Conservation (phyloP, 106 monocot genomes). For the Vanilla planifolia region DNA sequence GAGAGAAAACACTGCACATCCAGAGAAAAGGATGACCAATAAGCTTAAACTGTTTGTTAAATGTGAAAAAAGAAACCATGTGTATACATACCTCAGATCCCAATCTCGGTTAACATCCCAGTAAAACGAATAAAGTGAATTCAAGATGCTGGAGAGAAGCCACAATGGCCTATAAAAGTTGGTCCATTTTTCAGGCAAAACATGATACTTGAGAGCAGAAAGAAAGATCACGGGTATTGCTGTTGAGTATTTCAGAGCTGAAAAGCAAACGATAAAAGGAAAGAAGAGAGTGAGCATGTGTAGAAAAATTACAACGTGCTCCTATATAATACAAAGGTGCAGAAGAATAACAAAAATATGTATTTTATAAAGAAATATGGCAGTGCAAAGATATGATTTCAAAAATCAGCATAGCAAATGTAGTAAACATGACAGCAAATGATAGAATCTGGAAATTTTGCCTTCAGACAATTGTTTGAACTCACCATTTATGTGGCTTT, state of each 20-base stretch:
- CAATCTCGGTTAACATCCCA: constrained; percentile 91
- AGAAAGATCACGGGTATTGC: constrained; percentile 83
- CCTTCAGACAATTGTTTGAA: too few species aligned
- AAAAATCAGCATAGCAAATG: too few species aligned
- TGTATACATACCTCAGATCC: constrained; percentile 61
- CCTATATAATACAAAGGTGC: too few species aligned
- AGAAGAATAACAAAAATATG: too few species aligned
- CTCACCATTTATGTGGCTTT: too few species aligned
- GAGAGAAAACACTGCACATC: constrained; percentile 49
- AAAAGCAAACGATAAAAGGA: neutral
- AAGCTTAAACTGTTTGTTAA: neutral
- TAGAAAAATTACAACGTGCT: too few species aligned
- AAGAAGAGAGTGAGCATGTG: constrained; percentile 4
- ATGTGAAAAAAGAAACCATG: neutral
- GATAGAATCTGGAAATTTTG: too few species aligned
- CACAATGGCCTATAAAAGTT: constrained; percentile 83
- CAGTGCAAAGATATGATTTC: too few species aligned
- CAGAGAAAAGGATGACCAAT: neutral
- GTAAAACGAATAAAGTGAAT: constrained; percentile 88
- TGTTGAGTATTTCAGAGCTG: constrained; percentile 85
- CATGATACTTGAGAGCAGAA: constrained; percentile 92
- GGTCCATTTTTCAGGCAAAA: constrained; percentile 62
- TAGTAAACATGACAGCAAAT: too few species aligned
- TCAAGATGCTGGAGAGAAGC: constrained; percentile 71
- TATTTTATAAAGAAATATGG: too few species aligned